phyloP scores from a whole-genome alignment of 2,329 filamentous ascomycete species.

The Aspergillus luchuensis region DNA sequence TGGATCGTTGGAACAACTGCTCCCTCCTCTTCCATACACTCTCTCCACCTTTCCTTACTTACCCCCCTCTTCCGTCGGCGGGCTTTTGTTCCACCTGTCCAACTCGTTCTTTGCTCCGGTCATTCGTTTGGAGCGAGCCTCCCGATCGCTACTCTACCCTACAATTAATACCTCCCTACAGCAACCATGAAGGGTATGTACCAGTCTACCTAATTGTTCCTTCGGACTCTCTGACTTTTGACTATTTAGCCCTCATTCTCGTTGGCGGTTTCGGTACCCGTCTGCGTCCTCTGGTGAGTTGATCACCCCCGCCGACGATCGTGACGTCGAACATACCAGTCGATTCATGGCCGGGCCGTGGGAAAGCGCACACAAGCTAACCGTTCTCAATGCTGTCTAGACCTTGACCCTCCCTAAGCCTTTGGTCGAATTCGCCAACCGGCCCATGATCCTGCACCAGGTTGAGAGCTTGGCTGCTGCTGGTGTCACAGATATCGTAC shows the following conservation, averaged over 20 bases:
- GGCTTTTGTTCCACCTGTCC: conserved; percentile 3
- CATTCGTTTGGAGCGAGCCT: conserved; percentile 14
- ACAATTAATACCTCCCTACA: conserved; percentile 11
- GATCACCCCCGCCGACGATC: conserved; percentile 18
- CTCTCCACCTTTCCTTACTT: neutral
- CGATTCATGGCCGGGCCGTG: neutral
- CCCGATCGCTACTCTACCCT: conserved; percentile 5
- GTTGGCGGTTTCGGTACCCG: conserved; percentile 98
- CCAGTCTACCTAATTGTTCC: neutral
- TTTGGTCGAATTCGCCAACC: conserved; percentile 97
- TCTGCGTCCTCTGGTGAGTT: conserved; percentile 85
- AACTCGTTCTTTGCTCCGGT: conserved; percentile 8
- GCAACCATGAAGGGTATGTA: conserved; percentile 23
- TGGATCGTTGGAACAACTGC: neutral
- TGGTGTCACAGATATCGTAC: conserved; percentile 94
- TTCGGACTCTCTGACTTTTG: conserved; percentile 17
- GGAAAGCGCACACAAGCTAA: conserved; percentile 18
- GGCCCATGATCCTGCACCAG: conserved; percentile 98
- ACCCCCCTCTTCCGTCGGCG: neutral
- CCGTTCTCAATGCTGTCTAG: conserved; percentile 49
- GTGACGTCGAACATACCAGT: conserved; percentile 12
- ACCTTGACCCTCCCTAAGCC: conserved; percentile 97
- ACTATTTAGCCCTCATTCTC: conserved; percentile 80
- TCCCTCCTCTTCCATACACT: conserved; percentile 1
- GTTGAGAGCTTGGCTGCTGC: conserved; percentile 91